These are phyloP conservation scores for Calonectria pteridis DNA, from an alignment of 2,329 filamentous ascomycete genomes.

Conservation along the genomic window DNA sequence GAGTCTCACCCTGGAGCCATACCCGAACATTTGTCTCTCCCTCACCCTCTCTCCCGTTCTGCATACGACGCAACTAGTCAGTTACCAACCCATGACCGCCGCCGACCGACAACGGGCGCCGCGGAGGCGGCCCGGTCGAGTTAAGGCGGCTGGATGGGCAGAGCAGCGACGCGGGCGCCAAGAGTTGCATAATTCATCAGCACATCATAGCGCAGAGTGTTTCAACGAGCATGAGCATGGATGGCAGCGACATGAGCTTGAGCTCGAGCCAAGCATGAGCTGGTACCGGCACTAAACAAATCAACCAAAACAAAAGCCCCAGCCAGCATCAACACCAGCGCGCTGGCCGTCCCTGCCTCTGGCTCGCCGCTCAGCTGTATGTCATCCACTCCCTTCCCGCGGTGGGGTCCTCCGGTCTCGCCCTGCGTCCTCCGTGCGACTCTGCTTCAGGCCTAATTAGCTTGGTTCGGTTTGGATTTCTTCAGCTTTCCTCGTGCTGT, in stretches of 20 bases:
- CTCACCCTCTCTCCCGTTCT: constrained; percentile 2
- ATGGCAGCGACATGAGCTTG: not conserved
- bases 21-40: constrained; percentile 19
- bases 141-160: not conserved
- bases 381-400: constrained; percentile 11
- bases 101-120: constrained; percentile 38
- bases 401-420: constrained; percentile 19
- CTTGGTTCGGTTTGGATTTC: constrained; percentile 7
- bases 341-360: not conserved
- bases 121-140: constrained; percentile 40
- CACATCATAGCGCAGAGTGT: constrained; percentile 18
- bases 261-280: constrained; percentile 2
- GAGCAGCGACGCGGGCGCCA: constrained; percentile 1
- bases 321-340: not conserved
- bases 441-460: not conserved
- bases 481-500: constrained; percentile 15
- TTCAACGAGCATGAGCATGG: not conserved
- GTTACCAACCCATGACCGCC: constrained; percentile 25
- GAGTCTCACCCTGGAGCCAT: constrained; percentile 22
- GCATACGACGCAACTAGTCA: constrained; percentile 10
- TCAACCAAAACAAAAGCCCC: not conserved
- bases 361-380: not conserved
- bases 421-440: constrained; percentile 12
- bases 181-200: constrained; percentile 20
- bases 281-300: not conserved